A percentile compares a stretch with the other conserved stretches of the same genome.
These are phyloP conservation scores for Talaromyces stipitatus DNA, from an alignment of 495 filamentous ascomycete genomes.

Conservation along the genomic window DNA sequence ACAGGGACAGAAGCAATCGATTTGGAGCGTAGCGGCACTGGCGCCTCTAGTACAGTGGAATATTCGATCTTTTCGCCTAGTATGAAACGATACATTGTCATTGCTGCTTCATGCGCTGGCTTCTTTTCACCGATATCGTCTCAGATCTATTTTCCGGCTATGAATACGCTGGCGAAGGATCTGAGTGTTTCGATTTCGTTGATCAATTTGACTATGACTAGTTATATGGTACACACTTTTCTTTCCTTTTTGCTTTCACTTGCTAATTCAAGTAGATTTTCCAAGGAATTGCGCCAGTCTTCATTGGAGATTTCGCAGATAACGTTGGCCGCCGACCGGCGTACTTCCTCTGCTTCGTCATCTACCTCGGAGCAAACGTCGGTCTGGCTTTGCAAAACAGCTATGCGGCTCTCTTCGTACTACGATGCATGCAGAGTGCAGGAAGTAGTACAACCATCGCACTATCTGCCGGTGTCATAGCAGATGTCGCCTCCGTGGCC, in stretches of 20 bases:
- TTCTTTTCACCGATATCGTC: constrained; percentile 34
- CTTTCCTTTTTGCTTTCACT: not conserved
- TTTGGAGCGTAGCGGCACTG: constrained; percentile 2
- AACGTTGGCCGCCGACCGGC: constrained; percentile 50
- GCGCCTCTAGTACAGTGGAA: constrained; percentile 1
- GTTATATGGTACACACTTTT: constrained; percentile 37
- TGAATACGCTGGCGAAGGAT: constrained; percentile 25
- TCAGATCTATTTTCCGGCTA: constrained; percentile 37
- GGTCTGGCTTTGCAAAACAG: constrained; percentile 54
- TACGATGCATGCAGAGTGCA: constrained; percentile 56
- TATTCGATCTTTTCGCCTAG: constrained; percentile 3
- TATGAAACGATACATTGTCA: constrained; percentile 5
- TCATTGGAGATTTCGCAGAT: constrained; percentile 56
- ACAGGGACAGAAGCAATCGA: not conserved
- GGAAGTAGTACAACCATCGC: constrained; percentile 47
- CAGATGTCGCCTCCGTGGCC: constrained; percentile 50
- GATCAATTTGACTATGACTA: constrained; percentile 47
- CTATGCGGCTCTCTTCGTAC: constrained; percentile 53
- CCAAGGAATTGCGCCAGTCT: constrained; percentile 49
- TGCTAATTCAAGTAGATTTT: constrained; percentile 31
- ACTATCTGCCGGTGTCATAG: constrained; percentile 52
- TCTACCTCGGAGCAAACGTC: constrained; percentile 57
- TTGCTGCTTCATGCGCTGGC: constrained; percentile 15
- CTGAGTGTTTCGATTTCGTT: constrained; percentile 27
- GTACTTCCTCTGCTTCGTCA: constrained; percentile 48